phyloP scores from a whole-genome alignment of 2,329 filamentous ascomycete species.

The Emergomyces africanus region DNA sequence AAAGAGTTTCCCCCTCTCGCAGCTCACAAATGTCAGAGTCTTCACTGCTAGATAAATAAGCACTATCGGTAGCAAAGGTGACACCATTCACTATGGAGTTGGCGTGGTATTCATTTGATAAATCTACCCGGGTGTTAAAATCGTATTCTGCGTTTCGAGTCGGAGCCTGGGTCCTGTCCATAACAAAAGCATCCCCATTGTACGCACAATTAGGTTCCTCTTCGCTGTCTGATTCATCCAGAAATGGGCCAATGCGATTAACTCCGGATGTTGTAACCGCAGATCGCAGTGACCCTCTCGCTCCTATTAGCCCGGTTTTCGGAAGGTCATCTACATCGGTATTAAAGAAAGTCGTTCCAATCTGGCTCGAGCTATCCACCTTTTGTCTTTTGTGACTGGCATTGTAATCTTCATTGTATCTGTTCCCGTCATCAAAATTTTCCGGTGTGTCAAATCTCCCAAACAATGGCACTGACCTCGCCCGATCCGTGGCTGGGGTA shows the following conservation, averaged over 20 bases:
- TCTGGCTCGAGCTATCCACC: conserved; percentile 5
- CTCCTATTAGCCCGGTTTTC: not conserved
- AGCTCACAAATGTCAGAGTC: not conserved
- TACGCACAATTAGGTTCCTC: conserved; percentile 48
- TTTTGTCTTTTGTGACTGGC: conserved; percentile 22
- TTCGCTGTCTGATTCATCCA: conserved; percentile 43
- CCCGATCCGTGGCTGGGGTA: not conserved
- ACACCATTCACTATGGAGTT: not conserved
- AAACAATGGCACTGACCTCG: conserved; percentile 20
- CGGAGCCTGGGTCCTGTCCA: not conserved
- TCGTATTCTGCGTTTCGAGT: no score
- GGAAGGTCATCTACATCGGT: not conserved
- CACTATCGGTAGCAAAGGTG: not conserved
- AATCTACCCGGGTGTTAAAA: conserved; percentile 21
- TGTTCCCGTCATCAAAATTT: conserved; percentile 13
- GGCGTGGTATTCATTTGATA: not conserved
- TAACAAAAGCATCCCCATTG: conserved; percentile 33
- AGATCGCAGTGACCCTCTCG: not conserved
- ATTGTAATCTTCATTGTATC: conserved; percentile 21
- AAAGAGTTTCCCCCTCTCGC: not conserved
- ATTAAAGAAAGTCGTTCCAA: not conserved
- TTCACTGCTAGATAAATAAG: not conserved
- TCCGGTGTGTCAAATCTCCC: conserved; percentile 12
- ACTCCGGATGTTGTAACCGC: not conserved
- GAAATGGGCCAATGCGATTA: conserved; percentile 24